Base-by-base conservation (phyloP, 768 basidiomycete genomes). In the Termitomyces sp. region DNA sequence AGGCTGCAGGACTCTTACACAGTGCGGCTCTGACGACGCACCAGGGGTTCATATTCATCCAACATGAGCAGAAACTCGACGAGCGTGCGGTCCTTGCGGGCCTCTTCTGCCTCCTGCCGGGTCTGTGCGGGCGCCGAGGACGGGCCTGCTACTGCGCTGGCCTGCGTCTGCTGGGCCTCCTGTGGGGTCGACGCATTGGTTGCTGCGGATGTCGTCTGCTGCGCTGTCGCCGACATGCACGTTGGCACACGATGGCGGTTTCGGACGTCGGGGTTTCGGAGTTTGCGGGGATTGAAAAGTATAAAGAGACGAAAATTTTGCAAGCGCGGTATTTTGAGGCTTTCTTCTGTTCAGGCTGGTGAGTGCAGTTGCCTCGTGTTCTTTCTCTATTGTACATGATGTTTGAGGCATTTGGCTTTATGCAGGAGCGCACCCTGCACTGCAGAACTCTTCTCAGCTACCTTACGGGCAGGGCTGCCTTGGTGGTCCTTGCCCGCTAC, bases 341-440 rank as follows among this genome's bases (percentile, higher is more conserved):
- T 31, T 20, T 44, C 30, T 45, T 37, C 9, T 11, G 13, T 36
- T 16, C 46, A 1, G 27, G 27, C 15, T 55, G 58, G 74, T 75
- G 70, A 75, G 74, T 67, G 47, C 54, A 15, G 50, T 31, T 20
- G 34, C 48, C 45, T 59, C 60, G 59, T 58, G 48, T 58, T 61
- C 58, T 31, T 60, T 63, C 34, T 30, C 61, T 58, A 51, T 47
- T 27, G 33, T 53, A 49, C 34, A 84, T 87, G 89, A 91, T 91
- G 88, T 86, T 89, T 89, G 89, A 91, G 89, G 89, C 89, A 91
- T 90, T 90, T 91, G 88, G 89, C 89, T 90, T 90, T 89, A 91
- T 65, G 88, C 83, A 76, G 77, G 81, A 72, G 69, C 67, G 79
- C 67, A 64, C 73, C 83, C 81, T 82, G 85, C 87, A 77, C 72